Evolutionary conservation across 2,329 filamentous ascomycete species (phyloP).

Genomic region (Fusarium lyarnte): DNA sequence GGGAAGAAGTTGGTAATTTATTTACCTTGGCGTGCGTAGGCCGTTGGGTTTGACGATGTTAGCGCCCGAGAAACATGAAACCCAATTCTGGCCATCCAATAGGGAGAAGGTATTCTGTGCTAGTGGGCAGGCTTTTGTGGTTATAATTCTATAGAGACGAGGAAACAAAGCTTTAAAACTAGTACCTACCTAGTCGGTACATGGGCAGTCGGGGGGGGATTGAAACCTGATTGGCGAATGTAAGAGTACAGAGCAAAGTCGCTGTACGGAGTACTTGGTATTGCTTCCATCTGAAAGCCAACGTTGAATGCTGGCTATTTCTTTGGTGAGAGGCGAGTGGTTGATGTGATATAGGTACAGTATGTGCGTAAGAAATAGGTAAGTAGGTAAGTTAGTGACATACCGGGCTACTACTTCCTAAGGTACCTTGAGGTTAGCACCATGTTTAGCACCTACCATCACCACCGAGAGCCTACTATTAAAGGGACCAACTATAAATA

Average conservation of each 20-base stretch:
- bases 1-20: slow-evolving; percentile 11
- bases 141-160: background rate
- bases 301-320: background rate
- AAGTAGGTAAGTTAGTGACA: background rate
- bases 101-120: background rate
- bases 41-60: slow-evolving; percentile 39
- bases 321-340: background rate
- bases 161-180: background rate
- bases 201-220: background rate
- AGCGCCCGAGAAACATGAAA: slow-evolving; percentile 44
- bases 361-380: background rate
- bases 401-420: background rate
- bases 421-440: background rate
- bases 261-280: background rate
- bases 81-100: slow-evolving; percentile 21
- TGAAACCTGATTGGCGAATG: background rate
- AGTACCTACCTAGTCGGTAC: background rate
- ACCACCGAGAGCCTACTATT: background rate
- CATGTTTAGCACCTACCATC: background rate
- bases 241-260: background rate
- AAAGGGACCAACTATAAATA: background rate
- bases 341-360: background rate
- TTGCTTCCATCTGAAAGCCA: background rate
- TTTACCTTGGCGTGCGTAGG: slow-evolving; percentile 33
- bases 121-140: background rate